Conservation (phyloP, 2,329 filamentous ascomycete species). For the Ophiosphaerella narmari region DNA sequence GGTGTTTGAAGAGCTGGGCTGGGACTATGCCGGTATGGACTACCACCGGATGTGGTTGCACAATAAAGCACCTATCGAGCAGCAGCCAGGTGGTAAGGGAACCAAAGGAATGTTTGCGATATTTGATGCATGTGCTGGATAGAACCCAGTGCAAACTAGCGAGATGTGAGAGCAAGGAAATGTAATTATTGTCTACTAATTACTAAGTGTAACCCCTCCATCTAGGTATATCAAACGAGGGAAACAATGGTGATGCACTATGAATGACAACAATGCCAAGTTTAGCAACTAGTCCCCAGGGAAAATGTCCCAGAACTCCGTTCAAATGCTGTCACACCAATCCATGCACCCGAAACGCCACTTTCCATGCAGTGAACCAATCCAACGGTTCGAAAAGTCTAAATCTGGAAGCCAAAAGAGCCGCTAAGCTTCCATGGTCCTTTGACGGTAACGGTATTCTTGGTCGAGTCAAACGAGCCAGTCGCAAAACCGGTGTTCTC, state of each 20-base stretch:
- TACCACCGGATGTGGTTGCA: conserved; percentile 48
- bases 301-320: no score
- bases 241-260: no score
- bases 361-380: not conserved
- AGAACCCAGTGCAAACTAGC: not conserved
- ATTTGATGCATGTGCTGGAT: conserved; percentile 33
- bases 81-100: conserved; percentile 35
- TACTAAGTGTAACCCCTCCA: no score
- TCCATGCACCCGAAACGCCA: not conserved
- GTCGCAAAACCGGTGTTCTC: conserved; percentile 7
- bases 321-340: no score
- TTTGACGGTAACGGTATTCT: conserved; percentile 22
- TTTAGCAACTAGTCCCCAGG: no score
- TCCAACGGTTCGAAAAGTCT: not conserved
- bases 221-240: no score
- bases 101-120: conserved; percentile 40
- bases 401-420: conserved; percentile 26
- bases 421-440: conserved; percentile 37
- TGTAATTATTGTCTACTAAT: no score
- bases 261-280: no score
- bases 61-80: conserved; percentile 35
- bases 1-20: conserved; percentile 43
- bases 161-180: no score
- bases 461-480: conserved; percentile 20
- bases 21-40: conserved; percentile 31